Evolutionary conservation across 2,329 filamentous ascomycete species (phyloP).

Genomic region (Trichophyton mentagrophytes): DNA sequence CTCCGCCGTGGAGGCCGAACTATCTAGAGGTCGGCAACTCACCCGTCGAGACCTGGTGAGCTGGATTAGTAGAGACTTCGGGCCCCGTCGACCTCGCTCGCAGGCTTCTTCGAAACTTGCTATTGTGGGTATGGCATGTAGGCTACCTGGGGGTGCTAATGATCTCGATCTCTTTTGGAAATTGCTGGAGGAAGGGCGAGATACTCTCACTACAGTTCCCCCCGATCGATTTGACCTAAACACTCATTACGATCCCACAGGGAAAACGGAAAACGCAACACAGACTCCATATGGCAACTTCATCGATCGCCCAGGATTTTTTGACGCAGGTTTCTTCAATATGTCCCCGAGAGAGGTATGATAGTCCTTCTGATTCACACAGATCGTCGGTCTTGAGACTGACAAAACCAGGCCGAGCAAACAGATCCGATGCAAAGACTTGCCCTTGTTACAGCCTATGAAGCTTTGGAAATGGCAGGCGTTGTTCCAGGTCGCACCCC

Average conservation of each 20-base stretch:
- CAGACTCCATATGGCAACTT: slow-evolving; percentile 15
- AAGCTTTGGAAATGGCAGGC: slow-evolving; percentile 69
- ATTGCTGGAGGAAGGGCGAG: slow-evolving; percentile 15
- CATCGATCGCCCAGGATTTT: slow-evolving; percentile 53
- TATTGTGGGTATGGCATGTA: slow-evolving; percentile 8
- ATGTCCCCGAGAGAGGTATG: slow-evolving; percentile 59
- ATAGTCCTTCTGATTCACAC: neutral
- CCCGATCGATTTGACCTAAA: slow-evolving; percentile 24
- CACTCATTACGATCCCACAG: slow-evolving; percentile 13
- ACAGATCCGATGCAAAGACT: slow-evolving; percentile 65
- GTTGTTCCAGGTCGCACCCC: slow-evolving; percentile 61
- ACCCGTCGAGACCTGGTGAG: neutral
- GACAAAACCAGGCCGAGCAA: slow-evolving; percentile 38
- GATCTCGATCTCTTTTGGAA: slow-evolving; percentile 27
- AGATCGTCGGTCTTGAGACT: neutral
- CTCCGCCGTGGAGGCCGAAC: neutral
- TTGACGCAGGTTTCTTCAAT: slow-evolving; percentile 67
- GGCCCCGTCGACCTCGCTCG: neutral
- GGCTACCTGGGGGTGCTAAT: slow-evolving; percentile 9
- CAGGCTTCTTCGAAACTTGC: slow-evolving; percentile 3
- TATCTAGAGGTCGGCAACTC: neutral
- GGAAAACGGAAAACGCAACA: slow-evolving; percentile 12
- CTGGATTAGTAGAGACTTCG: neutral
- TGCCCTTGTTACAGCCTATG: slow-evolving; percentile 63
- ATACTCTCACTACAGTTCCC: slow-evolving; percentile 21